Conservation (phyloP, 371 early-diverging fungal genomes). For the Mucor mucedo region DNA sequence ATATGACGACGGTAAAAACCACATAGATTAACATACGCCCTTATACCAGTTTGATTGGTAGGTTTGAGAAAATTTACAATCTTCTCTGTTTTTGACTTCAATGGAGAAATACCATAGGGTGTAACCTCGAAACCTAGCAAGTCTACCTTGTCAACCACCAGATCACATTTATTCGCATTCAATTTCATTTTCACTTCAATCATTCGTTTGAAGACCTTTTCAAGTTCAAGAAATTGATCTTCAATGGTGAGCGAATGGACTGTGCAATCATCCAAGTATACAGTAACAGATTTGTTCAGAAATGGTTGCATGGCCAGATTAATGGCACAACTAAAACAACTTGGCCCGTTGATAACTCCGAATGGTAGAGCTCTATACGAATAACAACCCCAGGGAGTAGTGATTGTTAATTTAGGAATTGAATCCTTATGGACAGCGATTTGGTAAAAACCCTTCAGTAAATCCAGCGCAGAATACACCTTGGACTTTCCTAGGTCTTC, state of each 20-base stretch:
- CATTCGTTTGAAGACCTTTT: too few relatives aligned
- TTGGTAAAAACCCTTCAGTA: constrained; percentile 6
- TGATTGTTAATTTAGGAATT: background rate
- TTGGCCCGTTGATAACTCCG: constrained; percentile 3
- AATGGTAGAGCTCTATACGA: constrained; percentile 1
- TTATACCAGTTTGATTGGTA: constrained; percentile 34
- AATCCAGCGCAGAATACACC: constrained; percentile 1
- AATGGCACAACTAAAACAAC: background rate
- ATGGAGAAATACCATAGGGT: background rate
- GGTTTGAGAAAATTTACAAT: constrained; percentile 43
- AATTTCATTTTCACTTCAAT: too few relatives aligned
- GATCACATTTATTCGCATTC: too few relatives aligned
- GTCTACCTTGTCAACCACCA: too few relatives aligned
- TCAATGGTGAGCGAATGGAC: too few relatives aligned
- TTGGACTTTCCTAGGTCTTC: too few relatives aligned
- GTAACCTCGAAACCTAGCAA: too few relatives aligned
- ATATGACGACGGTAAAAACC: constrained; percentile 42
- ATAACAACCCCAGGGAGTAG: constrained; percentile 4
- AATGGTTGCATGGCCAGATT: constrained; percentile 4
- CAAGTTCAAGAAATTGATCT: too few relatives aligned
- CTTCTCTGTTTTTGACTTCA: background rate
- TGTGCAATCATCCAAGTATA: too few relatives aligned
- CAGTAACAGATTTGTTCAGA: too few relatives aligned
- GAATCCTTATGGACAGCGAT: background rate
- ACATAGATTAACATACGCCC: constrained; percentile 32